Base-by-base conservation (phyloP, 495 filamentous ascomycete species). In the Penicillium canariense region DNA sequence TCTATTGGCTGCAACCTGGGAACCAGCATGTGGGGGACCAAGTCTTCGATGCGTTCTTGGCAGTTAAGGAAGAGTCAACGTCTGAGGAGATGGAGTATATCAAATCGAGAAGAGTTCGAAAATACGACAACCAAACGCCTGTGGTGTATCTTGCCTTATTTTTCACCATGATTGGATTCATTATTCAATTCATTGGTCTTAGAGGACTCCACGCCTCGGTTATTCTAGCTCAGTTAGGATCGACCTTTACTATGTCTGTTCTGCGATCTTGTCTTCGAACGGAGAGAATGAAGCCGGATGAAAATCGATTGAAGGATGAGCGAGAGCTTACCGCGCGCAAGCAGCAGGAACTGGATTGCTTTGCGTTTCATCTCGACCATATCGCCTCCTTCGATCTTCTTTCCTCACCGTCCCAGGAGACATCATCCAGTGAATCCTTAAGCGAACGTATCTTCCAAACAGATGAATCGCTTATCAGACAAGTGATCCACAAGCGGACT, bases 111-210 rank as follows among this genome's bases (percentile, higher is more conserved):
- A 47, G 68, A 18, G 51, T 61, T n/a, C 46, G 18, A 9, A 54
- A 40, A 34, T 55, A 48, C 18, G 36, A 56, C 3, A 46, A 22
- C 5, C 30, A 50, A 38, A 38, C 54, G 31, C 1, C 48, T 0
- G 42, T 59, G n/a, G 49, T 42, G 31, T 69, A 51, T 48, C 66
- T 20, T 6, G 63, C 64, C 1, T 35, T 75, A 11, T 15, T 22
- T 1, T 40, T 74, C 1, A 75, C 72, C 4, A 50, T 81, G 40
- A n/a, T 68, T 1, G 80, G 79, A 1, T 83, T 79, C 38, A 55
- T 80, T 26, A 46, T 71, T 5, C 78, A 83, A 55, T 83, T 83
- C 52, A 59, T 77, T 5, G 80, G 80, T 1, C 54, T 80, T 3
- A 70, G 79, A 35, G 77, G 73, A 1, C 64, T 83, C 22, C 73